These are phyloP conservation scores for Aureobasidium uvarum DNA, from an alignment of 2,329 filamentous ascomycete genomes.

Conservation along the genomic window DNA sequence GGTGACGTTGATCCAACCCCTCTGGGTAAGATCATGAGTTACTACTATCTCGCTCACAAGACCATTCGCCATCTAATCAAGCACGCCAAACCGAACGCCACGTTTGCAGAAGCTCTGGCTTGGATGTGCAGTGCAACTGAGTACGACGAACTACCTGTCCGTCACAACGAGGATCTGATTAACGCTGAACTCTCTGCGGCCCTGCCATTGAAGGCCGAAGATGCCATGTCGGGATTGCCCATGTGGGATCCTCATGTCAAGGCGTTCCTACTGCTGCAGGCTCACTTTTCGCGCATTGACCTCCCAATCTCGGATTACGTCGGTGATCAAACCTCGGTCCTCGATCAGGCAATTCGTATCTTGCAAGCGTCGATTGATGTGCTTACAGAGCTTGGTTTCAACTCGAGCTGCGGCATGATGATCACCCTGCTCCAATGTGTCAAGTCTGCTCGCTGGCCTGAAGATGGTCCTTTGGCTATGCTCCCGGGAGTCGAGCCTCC, in stretches of 20 bases:
- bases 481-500: slow-evolving; percentile 66
- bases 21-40: slow-evolving; percentile 97
- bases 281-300: slow-evolving; percentile 88
- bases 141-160: slow-evolving; percentile 95
- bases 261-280: slow-evolving; percentile 87
- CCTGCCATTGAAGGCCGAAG: slow-evolving; percentile 65
- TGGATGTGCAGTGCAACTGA: slow-evolving; percentile 95
- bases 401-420: slow-evolving; percentile 76
- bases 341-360: slow-evolving; percentile 96
- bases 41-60: slow-evolving; percentile 94
- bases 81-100: slow-evolving; percentile 70
- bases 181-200: slow-evolving; percentile 85
- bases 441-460: slow-evolving; percentile 89
- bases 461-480: slow-evolving; percentile 74
- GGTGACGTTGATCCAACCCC: slow-evolving; percentile 88
- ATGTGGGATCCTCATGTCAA: slow-evolving; percentile 99
- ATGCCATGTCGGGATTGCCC: slow-evolving; percentile 61
- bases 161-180: slow-evolving; percentile 97
- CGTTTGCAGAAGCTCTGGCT: slow-evolving; percentile 76
- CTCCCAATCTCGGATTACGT: slow-evolving; percentile 97
- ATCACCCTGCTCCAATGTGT: slow-evolving; percentile 84
- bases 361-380: slow-evolving; percentile 94
- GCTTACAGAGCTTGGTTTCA: slow-evolving; percentile 80
- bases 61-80: slow-evolving; percentile 83
- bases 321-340: slow-evolving; percentile 80